A percentile compares a stretch with the other conserved stretches of the same genome.
Conservation (phyloP, 345 rosid species). For the Carallia brachiata region DNA sequence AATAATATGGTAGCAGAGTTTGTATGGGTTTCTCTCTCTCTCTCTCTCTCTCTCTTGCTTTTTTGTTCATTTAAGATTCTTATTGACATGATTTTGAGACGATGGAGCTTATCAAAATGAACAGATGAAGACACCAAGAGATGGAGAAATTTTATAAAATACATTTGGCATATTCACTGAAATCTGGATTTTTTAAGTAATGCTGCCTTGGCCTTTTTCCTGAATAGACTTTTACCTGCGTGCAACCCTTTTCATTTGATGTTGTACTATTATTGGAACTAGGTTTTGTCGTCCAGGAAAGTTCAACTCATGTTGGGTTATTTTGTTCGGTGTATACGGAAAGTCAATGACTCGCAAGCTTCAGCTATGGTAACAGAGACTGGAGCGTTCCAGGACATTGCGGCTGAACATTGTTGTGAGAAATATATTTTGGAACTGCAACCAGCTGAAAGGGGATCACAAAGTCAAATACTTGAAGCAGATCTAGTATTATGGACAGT, state of each 20-base stretch:
- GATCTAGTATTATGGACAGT: slow-evolving; percentile 93
- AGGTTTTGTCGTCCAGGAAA: slow-evolving; percentile 84
- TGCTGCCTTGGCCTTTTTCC: not conserved
- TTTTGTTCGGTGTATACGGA: slow-evolving; percentile 54
- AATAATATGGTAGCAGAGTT: not conserved
- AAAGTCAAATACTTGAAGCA: slow-evolving; percentile 63
- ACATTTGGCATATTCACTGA: not conserved
- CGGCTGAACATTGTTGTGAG: slow-evolving; percentile 27
- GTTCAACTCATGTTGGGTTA: slow-evolving; percentile 72
- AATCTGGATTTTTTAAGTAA: not conserved
- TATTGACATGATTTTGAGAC: too few relatives aligned
- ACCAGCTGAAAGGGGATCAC: slow-evolving; percentile 69
- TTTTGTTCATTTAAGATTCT: too few relatives aligned
- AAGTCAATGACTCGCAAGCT: slow-evolving; percentile 31
- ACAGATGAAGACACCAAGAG: not conserved
- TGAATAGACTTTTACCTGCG: slow-evolving; percentile 4
- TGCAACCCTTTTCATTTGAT: not conserved
- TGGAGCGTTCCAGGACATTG: slow-evolving; percentile 12
- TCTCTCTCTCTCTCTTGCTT: too few relatives aligned
- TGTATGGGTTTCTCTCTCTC: not conserved
- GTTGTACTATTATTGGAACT: slow-evolving; percentile 18
- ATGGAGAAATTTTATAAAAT: not conserved
- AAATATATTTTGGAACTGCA: slow-evolving; percentile 73
- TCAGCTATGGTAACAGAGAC: slow-evolving; percentile 27
- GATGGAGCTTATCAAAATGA: too few relatives aligned